Base-by-base conservation (phyloP, 2,329 filamentous ascomycete genomes). In the Tolypocladium cylindrosporum region DNA sequence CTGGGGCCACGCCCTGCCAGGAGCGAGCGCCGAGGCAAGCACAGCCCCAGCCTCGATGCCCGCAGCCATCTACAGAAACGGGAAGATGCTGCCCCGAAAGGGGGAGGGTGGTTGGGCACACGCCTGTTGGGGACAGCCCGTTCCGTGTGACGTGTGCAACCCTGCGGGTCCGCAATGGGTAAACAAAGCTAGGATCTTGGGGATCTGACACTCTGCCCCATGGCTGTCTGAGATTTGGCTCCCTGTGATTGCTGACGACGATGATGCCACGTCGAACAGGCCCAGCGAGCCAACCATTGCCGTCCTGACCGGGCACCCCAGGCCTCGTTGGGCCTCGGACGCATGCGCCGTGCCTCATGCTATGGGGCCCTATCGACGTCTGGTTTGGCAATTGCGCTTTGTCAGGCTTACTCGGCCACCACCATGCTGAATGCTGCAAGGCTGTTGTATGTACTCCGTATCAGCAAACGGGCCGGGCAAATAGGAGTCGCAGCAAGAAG, bases 141-240 rank as follows among this genome's bases (percentile, higher is more conserved):
- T 16, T 34, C 16, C 34, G 34, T 55, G 55, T 56, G 53, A 50
- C 53, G 40, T 36, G 31, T 54, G 56, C 31, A 39, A 57, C 56
- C 34, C 40, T 50, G 34, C n/a, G 36, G 56, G 40, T 43, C 14
- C 13, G 21, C 34, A 34, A 31, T 14, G 51, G 37, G 51, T n/a
- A 55, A 51, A 55, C 27, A 43, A 36, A 34, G 52, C 55, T 55
- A 42, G 57, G 56, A 61, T 61, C 58, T 54, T 40, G 58, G 55
- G 45, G 59, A 61, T 61, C 60, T 61, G 54, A 61, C 58, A 60
- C 60, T 52, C 34, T 54, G 45, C 50, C 60, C 58, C 57, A 54
- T 60, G 56, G 51, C 56, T 61, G 60, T 60, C 60, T 61, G 56
- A 61, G 60, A 59, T 57, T 55, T 55, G 45, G 43, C 45, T 31